Percentiles rank a stretch among this genome's conserved stretches.
Conservation (phyloP, 176 grass and related monocot genomes). For the Oryza officinalis region DNA sequence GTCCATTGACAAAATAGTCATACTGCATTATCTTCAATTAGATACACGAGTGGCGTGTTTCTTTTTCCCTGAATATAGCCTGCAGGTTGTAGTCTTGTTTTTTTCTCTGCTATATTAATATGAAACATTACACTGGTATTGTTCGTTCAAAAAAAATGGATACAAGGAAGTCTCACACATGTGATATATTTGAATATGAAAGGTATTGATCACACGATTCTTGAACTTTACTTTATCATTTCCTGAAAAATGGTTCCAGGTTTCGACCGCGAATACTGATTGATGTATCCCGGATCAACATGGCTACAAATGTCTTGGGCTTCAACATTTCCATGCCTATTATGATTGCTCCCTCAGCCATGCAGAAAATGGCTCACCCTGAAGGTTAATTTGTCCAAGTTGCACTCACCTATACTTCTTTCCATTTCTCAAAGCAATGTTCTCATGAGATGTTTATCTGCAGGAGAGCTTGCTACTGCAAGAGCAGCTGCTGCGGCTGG, state of each 20-base stretch:
- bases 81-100: too few species aligned
- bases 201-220: not conserved
- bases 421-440: not conserved
- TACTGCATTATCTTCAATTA: not conserved
- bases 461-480: constrained; percentile 96
- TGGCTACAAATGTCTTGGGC: constrained; percentile 66
- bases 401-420: not conserved
- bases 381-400: constrained; percentile 47
- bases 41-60: too few species aligned
- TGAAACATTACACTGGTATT: too few species aligned
- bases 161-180: not conserved
- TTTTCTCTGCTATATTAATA: too few species aligned
- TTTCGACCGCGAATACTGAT: constrained; percentile 81
- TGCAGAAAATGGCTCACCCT: constrained; percentile 99
- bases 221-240: constrained; percentile 12
- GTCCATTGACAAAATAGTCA: not conserved
- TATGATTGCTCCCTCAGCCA: constrained; percentile 89
- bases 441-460: constrained; percentile 34
- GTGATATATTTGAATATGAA: not conserved
- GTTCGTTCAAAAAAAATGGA: too few species aligned
- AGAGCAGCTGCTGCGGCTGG: constrained; percentile 79
- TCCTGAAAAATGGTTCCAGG: constrained; percentile 44
- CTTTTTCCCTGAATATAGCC: too few species aligned
- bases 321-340: constrained; percentile 95
- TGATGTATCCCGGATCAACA: constrained; percentile 76